These are phyloP conservation scores for Megacollybia marginata DNA, from an alignment of 768 basidiomycete genomes.

Conservation along the genomic window DNA sequence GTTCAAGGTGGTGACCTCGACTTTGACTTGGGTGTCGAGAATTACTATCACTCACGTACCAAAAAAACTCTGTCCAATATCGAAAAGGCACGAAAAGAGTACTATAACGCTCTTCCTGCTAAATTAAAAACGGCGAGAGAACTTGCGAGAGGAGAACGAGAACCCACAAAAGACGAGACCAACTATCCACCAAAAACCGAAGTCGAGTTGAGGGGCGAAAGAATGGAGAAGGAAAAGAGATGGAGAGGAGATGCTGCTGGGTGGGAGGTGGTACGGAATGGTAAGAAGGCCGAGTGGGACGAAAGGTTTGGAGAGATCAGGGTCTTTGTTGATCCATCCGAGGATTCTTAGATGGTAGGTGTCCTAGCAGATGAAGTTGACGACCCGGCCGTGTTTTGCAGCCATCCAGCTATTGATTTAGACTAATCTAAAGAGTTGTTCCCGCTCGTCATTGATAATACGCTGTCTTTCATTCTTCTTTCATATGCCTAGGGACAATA, in stretches of 20 bases:
- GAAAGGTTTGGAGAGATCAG: slow-evolving; percentile 55
- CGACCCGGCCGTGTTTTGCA: too few species aligned
- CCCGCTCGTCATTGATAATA: too few species aligned
- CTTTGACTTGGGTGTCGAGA: slow-evolving; percentile 63
- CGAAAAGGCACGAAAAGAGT: slow-evolving; percentile 63
- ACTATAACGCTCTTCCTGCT: slow-evolving; percentile 63
- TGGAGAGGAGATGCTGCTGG: slow-evolving; percentile 79
- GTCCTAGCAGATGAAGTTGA: background rate
- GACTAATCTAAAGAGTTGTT: too few species aligned
- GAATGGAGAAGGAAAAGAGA: slow-evolving; percentile 80
- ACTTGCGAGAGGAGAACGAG: slow-evolving; percentile 64
- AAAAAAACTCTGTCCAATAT: slow-evolving; percentile 47
- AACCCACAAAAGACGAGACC: slow-evolving; percentile 81
- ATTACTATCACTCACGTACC: slow-evolving; percentile 60
- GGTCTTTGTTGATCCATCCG: slow-evolving; percentile 42
- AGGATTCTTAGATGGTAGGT: background rate
- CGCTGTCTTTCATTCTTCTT: too few species aligned
- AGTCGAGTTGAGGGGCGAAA: slow-evolving; percentile 80
- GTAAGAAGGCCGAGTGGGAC: slow-evolving; percentile 67
- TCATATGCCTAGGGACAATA: too few species aligned
- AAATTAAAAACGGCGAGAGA: slow-evolving; percentile 69
- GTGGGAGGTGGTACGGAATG: slow-evolving; percentile 70
- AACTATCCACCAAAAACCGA: slow-evolving; percentile 79
- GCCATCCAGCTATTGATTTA: too few species aligned
- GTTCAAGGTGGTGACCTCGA: slow-evolving; percentile 53